These are phyloP conservation scores for Dryas integrifolia DNA, from an alignment of 331 rosid genomes.

Conservation along the genomic window DNA sequence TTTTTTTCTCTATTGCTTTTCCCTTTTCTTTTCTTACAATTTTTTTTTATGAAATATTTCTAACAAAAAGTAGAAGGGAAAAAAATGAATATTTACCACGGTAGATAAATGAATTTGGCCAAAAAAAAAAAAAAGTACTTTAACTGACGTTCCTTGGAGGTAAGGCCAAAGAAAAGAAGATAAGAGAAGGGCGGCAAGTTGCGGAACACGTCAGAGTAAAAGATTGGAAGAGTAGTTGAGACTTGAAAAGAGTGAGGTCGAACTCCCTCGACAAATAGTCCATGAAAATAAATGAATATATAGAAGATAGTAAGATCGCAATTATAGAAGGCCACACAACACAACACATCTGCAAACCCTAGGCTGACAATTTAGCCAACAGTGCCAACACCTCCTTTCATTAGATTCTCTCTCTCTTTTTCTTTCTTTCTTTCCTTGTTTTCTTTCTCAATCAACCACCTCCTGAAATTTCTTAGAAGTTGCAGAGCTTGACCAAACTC, in stretches of 20 bases:
- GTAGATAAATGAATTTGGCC: too few species aligned
- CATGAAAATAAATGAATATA: neutral
- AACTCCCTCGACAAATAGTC: neutral
- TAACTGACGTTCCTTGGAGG: neutral
- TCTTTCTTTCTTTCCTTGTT: neutral
- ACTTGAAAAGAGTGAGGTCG: neutral
- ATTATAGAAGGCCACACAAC: neutral
- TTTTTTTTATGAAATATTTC: too few species aligned
- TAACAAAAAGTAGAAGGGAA: too few species aligned
- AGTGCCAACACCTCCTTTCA: neutral
- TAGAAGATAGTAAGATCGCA: neutral
- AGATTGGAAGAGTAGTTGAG: neutral
- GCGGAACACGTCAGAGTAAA: neutral
- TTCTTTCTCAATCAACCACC: neutral
- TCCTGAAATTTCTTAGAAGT: slow-evolving; percentile 9
- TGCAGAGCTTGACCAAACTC: slow-evolving; percentile 3
- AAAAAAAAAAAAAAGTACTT: neutral
- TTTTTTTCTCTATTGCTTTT: too few species aligned
- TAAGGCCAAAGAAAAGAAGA: neutral
- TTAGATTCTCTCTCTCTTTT: neutral
- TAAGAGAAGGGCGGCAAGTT: neutral
- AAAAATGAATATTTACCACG: too few species aligned
- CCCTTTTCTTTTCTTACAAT: too few species aligned
- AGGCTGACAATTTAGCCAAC: neutral
- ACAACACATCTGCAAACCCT: slow-evolving; percentile 18